Base-by-base conservation (phyloP, 495 filamentous ascomycete species). In the Neurospora intermedia region DNA sequence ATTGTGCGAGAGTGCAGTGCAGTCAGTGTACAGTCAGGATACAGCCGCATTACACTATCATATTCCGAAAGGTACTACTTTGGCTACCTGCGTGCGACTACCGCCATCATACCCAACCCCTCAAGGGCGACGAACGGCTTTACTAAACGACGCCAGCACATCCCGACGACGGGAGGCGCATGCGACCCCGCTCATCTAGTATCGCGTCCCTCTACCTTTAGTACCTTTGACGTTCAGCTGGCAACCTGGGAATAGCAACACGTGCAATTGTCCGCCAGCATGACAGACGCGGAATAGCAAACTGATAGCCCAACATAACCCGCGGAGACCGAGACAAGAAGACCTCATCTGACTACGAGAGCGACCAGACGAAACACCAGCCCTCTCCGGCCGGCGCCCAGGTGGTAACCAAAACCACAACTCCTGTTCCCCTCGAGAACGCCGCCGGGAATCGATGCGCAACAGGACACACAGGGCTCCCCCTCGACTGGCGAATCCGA, bases 401-500 rank as follows among this genome's bases (percentile, higher is more conserved):
- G 73, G 70, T 23, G 15, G n/a, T 74, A 43, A 59, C 31, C 71
- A 71, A 71, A 43, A 69, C 73, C 59, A 69, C 70, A 42, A 73
- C 27, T 62, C 54, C 66, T 27, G 46, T 15, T 43, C n/a, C 69
- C 39, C 59, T 74, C 72, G 69, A 35, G 70, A 46, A 71, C 70
- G 18, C 54, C 59, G 43, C 45, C 38, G n/a, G 69, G 43, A 39
- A 74, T 74, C 66, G 40, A 76, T 74, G 70, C 62, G 41, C 70
- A 48, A 35, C 70, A 43, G 54, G 62, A 41, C 4, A 62, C n/a
- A 73, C 27, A 62, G 27, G 13, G 54, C 54, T 35, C 27, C 15
- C 54, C 54, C 54, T 72, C 73, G 69, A 71, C 72, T 69, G 75
- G 59, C 74, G 38, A 70, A 62, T 62, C 23, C 15, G 54, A 62